Base-by-base conservation (phyloP, 2,329 filamentous ascomycete species). In the Alternaria arbusti region DNA sequence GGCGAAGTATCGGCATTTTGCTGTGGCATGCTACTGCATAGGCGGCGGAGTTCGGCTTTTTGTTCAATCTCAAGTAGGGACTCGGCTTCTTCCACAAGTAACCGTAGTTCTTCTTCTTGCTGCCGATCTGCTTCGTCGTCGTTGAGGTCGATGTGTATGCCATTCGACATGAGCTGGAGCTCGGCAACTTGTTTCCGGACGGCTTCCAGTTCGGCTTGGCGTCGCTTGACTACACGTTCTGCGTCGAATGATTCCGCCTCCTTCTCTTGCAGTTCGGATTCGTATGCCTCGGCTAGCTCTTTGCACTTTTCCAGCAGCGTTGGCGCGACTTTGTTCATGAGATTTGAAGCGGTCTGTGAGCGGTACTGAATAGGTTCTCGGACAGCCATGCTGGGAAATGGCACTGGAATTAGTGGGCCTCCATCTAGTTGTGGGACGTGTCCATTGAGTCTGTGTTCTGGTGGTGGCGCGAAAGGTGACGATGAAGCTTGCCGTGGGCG, bases 211-310 rank as follows among this genome's bases (percentile, higher is more conserved):
- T 95, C 92, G 30, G 86, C 84, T 66, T 91, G 87, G 0, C 91
- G 89, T 69, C 90, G 90, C 64, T 79, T 79, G 22, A 82, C 79
- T 1, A 85, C 82, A 4, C 83, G 80, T 58, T 84, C 81, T 2
- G 83, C 82, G 64, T 86, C 84, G 10, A 77, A 72, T 0, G 80
- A 74, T 63, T 86, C 84, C 4, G 78, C 78, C 56, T 93, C 88
- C 74, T 92, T 93, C 68, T 94, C 91, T 56, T 87, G 86, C 71
- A 92, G 87, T 75, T 95, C 91, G 26, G 90, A 87, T 62, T 96
- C 92, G 73, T 93, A 93, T 59, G 81, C 80, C 20, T 72, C 67
- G 5, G 84, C 82, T 22, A 85, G 73, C 54, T 79, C 74, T 61
- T 81, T 77, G 55, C 79, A 79, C 55, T 84, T 84, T 60, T 79